Evolutionary conservation across 441 rosid genomes (phyloP).

Genomic region (Populus hybrid): DNA sequence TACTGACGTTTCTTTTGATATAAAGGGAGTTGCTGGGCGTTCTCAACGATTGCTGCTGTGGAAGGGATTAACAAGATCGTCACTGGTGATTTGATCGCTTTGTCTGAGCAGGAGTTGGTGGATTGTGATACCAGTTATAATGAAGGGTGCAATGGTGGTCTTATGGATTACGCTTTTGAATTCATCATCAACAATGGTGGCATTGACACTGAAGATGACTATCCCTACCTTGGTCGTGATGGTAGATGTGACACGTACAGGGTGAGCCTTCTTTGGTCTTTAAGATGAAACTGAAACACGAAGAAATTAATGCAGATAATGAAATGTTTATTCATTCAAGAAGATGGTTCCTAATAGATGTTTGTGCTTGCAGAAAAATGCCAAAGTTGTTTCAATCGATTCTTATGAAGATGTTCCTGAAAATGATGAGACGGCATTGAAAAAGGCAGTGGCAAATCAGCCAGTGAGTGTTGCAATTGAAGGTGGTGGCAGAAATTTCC

Average conservation of each 20-base stretch:
- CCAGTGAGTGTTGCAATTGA: conserved; percentile 84
- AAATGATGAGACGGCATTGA: conserved; percentile 53
- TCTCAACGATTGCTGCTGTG: conserved; percentile 76
- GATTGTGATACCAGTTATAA: conserved; percentile 76
- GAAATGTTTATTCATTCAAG: not conserved
- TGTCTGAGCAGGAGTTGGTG: conserved; percentile 92
- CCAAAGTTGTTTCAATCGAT: conserved; percentile 69
- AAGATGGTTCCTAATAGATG: not conserved
- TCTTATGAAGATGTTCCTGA: conserved; percentile 66
- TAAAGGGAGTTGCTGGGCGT: conserved; percentile 98
- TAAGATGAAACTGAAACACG: not conserved
- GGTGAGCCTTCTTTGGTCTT: conserved; percentile 36
- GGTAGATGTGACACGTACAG: conserved; percentile 58
- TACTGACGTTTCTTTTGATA: conserved; percentile 5
- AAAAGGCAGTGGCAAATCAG: conserved; percentile 73
- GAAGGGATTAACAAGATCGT: conserved; percentile 87
- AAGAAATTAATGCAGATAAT: not conserved
- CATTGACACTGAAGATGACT: conserved; percentile 73
- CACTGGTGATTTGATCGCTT: conserved; percentile 60
- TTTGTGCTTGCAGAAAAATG: conserved; percentile 57
- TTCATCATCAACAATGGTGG: conserved; percentile 90
- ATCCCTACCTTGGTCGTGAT: conserved; percentile 65
- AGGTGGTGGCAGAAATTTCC: conserved; percentile 78
- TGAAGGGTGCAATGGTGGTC: conserved; percentile 89
- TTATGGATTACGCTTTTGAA: conserved; percentile 85